Evolutionary conservation across 371 early-diverging fungal species (phyloP), one percentile per base, ranked within the genome.

Genomic region (Saksenaea vasiformis): DNA sequence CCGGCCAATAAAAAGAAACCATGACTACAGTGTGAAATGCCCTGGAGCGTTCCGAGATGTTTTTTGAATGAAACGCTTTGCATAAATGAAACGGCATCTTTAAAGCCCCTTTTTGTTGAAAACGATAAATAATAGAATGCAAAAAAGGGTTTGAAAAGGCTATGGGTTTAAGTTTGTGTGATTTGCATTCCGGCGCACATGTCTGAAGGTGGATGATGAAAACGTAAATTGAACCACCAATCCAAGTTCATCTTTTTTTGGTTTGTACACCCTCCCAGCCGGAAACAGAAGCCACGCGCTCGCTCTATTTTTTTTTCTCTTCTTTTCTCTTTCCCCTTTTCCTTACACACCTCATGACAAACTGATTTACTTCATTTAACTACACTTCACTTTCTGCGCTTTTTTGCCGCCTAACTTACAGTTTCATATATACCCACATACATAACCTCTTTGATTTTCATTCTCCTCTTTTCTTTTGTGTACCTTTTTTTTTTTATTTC

Each of bases 241-340:
- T 47, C 51, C 51, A 22, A 47, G n/a, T n/a, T n/a, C 51, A 47
- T 47, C 51, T 47, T 47, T 47, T 47, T 47, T 47, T 47, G 51
- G 51, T 47, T 47, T 47, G 51, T 47, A 22, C 51, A 47, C 51
- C 51, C 27, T 47, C 4, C 51, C 51, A 47, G 51, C 51, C 51
- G 51, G 51, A 47, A 47, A 47, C 51, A 56, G 57, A 57, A 57
- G 37, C 43, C 57, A 43, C 64, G 28, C 56, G 28, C 58, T 28
- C 35, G 27, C 44, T 56, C 15, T 57, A 57, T 64, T 64, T 63
- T 64, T 57, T 57, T 62, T 19, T 54, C 26, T 19, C n/a, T 54
- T 24, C 36, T 17, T 17, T 41, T 41, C 43, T 41, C 43, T 41
- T 41, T 17, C 14, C 19, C 14, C 19, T 41, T 17, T 41, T 14